Conservation (phyloP, 164 flowering plant species). For the Euptelea pleiosperma region DNA sequence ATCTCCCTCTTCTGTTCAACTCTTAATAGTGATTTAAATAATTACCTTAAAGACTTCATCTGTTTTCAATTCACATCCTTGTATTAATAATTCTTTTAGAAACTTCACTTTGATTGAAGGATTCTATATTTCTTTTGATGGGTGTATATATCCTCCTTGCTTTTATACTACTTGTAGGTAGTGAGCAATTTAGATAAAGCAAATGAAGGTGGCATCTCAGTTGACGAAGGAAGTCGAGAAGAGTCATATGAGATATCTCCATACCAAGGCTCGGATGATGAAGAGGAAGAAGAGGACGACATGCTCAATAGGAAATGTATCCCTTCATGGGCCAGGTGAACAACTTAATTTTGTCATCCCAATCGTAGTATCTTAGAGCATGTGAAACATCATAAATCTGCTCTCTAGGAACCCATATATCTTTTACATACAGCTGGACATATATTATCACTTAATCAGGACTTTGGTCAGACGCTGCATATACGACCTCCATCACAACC, state of each 20-base stretch:
- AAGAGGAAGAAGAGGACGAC: constrained; percentile 70
- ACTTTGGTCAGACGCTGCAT: too few species aligned
- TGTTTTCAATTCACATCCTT: neutral
- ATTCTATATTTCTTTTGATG: too few species aligned
- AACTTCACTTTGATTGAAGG: too few species aligned
- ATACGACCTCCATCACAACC: too few species aligned
- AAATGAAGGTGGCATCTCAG: constrained; percentile 13
- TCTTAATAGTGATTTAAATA: too few species aligned
- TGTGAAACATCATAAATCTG: neutral
- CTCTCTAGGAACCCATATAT: neutral
- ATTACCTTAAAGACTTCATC: neutral
- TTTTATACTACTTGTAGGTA: constrained; percentile 28
- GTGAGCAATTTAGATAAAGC: constrained; percentile 15
- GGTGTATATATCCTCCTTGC: too few species aligned
- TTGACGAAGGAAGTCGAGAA: constrained; percentile 25
- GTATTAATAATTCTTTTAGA: too few species aligned
- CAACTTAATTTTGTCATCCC: constrained; percentile 4
- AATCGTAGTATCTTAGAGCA: neutral
- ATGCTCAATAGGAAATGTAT: constrained; percentile 45
- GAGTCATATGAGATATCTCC: constrained; percentile 87
- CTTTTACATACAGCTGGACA: neutral
- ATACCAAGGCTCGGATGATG: constrained; percentile 80
- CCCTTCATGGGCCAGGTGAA: constrained; percentile 89
- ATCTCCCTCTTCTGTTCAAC: neutral
- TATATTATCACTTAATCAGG: too few species aligned